A percentile compares a stretch with the other conserved stretches of the same genome.
Evolutionary conservation across 108 stramenopile species (phyloP).

Genomic region (Skeletonema tropicum): DNA sequence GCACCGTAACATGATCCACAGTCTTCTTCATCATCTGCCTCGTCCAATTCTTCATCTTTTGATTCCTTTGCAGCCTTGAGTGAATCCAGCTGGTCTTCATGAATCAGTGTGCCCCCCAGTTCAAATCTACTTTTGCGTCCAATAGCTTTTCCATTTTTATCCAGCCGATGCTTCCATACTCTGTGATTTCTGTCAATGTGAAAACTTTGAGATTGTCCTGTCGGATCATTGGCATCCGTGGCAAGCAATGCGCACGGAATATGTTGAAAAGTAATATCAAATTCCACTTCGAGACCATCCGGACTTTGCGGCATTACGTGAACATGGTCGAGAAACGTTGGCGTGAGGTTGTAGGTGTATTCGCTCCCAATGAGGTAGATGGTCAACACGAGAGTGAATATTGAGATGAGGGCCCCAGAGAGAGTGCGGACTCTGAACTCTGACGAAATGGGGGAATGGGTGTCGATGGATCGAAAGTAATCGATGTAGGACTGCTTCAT

Average conservation of each 20-base stretch:
- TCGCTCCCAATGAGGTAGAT: slow-evolving; percentile 71
- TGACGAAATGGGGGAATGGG: slow-evolving; percentile 72
- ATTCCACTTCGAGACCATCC: slow-evolving; percentile 80
- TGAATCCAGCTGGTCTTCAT: slow-evolving; percentile 58
- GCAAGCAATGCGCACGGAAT: slow-evolving; percentile 83
- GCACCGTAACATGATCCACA: slow-evolving; percentile 98
- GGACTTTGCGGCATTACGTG: slow-evolving; percentile 88
- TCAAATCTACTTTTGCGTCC: slow-evolving; percentile 67
- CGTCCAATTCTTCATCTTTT: slow-evolving; percentile 19
- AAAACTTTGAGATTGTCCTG: slow-evolving; percentile 84
- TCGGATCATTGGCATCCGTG: slow-evolving; percentile 93
- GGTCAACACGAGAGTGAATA: slow-evolving; percentile 45
- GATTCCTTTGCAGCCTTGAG: slow-evolving; percentile 21
- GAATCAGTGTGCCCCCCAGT: slow-evolving; percentile 77
- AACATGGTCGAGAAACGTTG: slow-evolving; percentile 61
- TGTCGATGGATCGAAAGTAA: slow-evolving; percentile 57
- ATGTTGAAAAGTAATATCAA: slow-evolving; percentile 87
- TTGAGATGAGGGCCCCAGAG: slow-evolving; percentile 41
- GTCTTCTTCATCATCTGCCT: slow-evolving; percentile 50
- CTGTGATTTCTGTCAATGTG: slow-evolving; percentile 77
- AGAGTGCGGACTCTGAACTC: slow-evolving; percentile 86
- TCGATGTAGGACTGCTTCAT: slow-evolving; percentile 24
- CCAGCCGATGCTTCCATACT: slow-evolving; percentile 87
- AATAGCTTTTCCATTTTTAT: slow-evolving; percentile 35
- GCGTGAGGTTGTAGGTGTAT: slow-evolving; percentile 70